These are phyloP conservation scores for Lepiota subincarnata DNA, from an alignment of 768 basidiomycete genomes.

Conservation along the genomic window DNA sequence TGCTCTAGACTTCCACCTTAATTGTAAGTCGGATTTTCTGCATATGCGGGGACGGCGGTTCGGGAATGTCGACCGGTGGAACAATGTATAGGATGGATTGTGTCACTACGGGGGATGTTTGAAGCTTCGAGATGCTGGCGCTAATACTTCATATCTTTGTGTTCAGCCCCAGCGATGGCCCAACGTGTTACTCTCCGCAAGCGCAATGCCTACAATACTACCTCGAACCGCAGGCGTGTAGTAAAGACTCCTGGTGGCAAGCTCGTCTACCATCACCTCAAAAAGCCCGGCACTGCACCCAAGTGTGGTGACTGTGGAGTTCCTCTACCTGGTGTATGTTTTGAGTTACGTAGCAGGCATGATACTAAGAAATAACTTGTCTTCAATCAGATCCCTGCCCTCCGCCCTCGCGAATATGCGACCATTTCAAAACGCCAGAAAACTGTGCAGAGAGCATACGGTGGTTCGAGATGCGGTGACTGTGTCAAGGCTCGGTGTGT, in stretches of 20 bases:
- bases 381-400: constrained; percentile 72
- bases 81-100: not conserved
- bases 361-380: not conserved
- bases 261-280: constrained; percentile 96
- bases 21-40: constrained; percentile 31
- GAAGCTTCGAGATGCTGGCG: constrained; percentile 1
- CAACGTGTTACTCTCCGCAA: constrained; percentile 99
- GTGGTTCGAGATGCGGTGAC: constrained; percentile 93
- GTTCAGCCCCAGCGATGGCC: constrained; percentile 60
- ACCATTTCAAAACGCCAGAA: constrained; percentile 96
- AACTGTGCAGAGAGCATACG: constrained; percentile 94
- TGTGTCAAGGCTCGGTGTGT: constrained; percentile 93
- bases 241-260: constrained; percentile 99
- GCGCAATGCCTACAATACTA: constrained; percentile 97
- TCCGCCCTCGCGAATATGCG: constrained; percentile 94
- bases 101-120: not conserved
- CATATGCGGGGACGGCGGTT: constrained; percentile 4
- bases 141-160: constrained; percentile 9
- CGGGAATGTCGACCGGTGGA: constrained; percentile 8
- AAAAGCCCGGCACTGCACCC: constrained; percentile 87
- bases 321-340: constrained; percentile 87
- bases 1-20: constrained; percentile 9
- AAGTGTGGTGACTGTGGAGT: constrained; percentile 99
- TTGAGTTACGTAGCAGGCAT: not conserved
- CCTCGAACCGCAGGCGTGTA: constrained; percentile 90